Evolutionary conservation across 2,329 filamentous ascomycete species (phyloP).

Genomic region (Parafenestella ontariensis): DNA sequence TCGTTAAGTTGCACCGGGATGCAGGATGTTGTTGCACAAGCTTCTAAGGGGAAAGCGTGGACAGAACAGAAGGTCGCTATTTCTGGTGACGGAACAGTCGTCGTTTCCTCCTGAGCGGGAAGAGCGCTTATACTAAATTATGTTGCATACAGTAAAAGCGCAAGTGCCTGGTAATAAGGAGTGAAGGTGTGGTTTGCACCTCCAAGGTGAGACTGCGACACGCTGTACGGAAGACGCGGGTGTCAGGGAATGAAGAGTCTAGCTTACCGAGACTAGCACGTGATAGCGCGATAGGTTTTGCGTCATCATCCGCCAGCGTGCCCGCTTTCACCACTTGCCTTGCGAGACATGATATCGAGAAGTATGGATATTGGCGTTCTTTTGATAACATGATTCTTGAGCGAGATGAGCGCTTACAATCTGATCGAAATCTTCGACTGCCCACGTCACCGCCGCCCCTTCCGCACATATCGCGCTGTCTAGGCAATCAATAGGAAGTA

Average conservation of each 20-base stretch:
- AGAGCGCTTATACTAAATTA: too few species aligned
- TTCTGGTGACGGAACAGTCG: too few species aligned
- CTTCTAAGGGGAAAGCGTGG: neutral
- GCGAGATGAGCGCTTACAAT: neutral
- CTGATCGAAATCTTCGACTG: neutral
- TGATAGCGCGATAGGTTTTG: slow-evolving; percentile 1
- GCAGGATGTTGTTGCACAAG: neutral
- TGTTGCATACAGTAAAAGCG: too few species aligned
- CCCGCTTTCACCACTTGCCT: neutral
- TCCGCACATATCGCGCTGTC: slow-evolving; percentile 3
- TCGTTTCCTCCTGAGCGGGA: too few species aligned
- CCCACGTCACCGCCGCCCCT: neutral
- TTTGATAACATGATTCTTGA: neutral
- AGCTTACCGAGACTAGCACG: too few species aligned
- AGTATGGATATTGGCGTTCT: too few species aligned
- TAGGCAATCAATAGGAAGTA: slow-evolving; percentile 12
- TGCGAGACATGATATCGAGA: neutral
- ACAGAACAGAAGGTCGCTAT: too few species aligned
- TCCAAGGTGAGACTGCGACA: too few species aligned
- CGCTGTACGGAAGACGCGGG: too few species aligned
- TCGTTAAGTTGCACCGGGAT: neutral
- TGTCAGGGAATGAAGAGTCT: too few species aligned
- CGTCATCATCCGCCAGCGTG: slow-evolving; percentile 7
- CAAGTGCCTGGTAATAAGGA: too few species aligned
- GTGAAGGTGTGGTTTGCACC: too few species aligned